Conservation (phyloP, 441 rosid species). For the Gossypium davidsonii region DNA sequence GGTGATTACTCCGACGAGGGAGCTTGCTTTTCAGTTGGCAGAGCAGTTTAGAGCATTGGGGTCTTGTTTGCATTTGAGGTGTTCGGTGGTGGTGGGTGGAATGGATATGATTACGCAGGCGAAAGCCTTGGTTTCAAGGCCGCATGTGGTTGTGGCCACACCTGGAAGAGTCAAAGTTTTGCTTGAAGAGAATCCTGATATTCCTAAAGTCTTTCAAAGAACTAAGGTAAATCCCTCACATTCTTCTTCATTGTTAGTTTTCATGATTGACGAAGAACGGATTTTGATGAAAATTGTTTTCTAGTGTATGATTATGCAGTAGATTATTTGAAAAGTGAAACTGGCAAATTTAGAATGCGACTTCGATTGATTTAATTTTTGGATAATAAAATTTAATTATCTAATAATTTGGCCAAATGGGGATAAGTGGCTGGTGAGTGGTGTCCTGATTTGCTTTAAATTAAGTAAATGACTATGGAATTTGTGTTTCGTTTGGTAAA, state of each 20-base stretch:
- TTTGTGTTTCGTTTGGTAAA: neutral
- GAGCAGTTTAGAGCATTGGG: conserved; percentile 90
- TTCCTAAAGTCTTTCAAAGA: conserved; percentile 63
- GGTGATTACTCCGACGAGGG: conserved; percentile 87
- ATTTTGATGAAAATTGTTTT: neutral
- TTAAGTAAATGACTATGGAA: neutral
- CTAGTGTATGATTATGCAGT: neutral
- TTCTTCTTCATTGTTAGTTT: neutral
- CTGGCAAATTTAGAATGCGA: neutral
- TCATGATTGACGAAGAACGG: neutral
- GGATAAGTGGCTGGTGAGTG: neutral
- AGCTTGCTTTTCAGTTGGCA: conserved; percentile 83
- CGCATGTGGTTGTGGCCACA: conserved; percentile 85
- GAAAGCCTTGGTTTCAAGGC: conserved; percentile 50
- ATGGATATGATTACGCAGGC: conserved; percentile 83
- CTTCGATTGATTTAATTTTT: neutral
- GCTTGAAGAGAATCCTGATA: conserved; percentile 41
- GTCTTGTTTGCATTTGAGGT: conserved; percentile 67
- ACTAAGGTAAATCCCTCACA: conserved; percentile 48
- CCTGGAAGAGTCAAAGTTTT: conserved; percentile 68
- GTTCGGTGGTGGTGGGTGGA: conserved; percentile 82
- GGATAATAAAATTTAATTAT: neutral
- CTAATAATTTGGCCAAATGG: neutral
- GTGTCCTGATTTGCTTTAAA: neutral
- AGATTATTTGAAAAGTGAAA: neutral